These are phyloP conservation scores for Juncus effusus DNA, from an alignment of 176 grass and related monocot genomes.

Conservation along the genomic window DNA sequence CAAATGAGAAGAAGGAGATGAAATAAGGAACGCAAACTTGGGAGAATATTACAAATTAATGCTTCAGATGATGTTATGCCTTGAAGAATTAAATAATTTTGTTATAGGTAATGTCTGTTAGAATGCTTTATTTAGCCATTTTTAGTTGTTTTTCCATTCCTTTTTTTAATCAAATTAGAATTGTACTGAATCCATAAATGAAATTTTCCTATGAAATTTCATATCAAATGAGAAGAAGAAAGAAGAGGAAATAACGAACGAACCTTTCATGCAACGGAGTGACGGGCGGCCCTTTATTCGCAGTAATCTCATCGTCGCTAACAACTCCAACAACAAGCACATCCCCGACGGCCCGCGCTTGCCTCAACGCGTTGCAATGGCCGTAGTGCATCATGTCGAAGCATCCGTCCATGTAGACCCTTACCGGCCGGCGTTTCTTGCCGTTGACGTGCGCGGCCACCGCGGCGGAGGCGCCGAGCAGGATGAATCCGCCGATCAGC, in stretches of 20 bases:
- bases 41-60: neutral
- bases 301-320: conserved; percentile 74
- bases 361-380: conserved; percentile 80
- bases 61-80: no score
- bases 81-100: no score
- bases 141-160: no score
- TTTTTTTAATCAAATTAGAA: no score
- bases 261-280: conserved; percentile 74
- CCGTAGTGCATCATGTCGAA: conserved; percentile 99
- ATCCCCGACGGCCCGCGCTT: conserved; percentile 71
- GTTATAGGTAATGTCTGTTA: no score
- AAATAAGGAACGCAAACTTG: neutral
- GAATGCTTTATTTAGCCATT: no score
- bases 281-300: conserved; percentile 79
- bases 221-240: neutral
- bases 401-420: conserved; percentile 96
- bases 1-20: neutral
- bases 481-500: conserved; percentile 61
- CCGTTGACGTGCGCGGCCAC: conserved; percentile 40
- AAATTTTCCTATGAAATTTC: no score
- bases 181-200: no score
- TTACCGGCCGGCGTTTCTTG: conserved; percentile 42
- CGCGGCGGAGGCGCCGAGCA: conserved; percentile 45
- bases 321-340: conserved; percentile 78
- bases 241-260: neutral